Conservation (phyloP, 352 stramenopile species). For the Globisporangium canariense region DNA sequence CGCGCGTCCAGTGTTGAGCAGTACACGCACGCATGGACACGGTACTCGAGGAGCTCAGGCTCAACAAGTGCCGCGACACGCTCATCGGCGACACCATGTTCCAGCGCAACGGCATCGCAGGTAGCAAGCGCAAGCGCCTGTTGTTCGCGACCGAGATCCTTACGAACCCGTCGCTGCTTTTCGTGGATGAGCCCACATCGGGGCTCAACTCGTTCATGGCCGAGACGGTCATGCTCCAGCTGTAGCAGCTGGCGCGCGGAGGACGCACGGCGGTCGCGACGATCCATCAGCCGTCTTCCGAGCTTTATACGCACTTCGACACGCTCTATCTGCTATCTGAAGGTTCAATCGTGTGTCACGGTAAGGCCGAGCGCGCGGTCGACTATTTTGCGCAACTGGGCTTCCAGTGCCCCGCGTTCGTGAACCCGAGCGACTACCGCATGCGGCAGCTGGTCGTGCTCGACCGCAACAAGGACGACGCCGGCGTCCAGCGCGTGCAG, state of each 20-base stretch:
- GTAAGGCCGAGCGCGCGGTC: constrained; percentile 47
- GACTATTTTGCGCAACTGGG: constrained; percentile 55
- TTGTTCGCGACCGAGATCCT: constrained; percentile 74
- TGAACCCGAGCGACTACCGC: constrained; percentile 69
- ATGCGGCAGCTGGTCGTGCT: constrained; percentile 46
- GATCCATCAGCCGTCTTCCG: no score
- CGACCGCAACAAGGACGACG: constrained; percentile 37
- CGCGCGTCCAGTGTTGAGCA: constrained; percentile 23
- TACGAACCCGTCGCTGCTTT: constrained; percentile 74
- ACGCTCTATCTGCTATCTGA: constrained; percentile 30
- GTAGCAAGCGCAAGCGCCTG: constrained; percentile 78
- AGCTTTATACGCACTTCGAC: no score
- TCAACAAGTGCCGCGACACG: constrained; percentile 49
- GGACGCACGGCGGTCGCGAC: constrained; percentile 85
- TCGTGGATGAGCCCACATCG: constrained; percentile 83
- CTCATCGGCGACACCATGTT: constrained; percentile 42
- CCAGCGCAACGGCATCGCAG: constrained; percentile 42
- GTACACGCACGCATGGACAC: constrained; percentile 36
- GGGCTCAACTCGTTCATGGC: constrained; percentile 60
- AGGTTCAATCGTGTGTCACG: constrained; percentile 53
- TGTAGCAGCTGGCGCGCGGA: constrained; percentile 63
- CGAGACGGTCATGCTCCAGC: constrained; percentile 43
- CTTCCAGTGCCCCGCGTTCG: constrained; percentile 48
- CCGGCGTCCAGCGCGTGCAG: constrained; percentile 20
- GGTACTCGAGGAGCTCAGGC: constrained; percentile 50